Base-by-base conservation (phyloP, 371 early-diverging fungal species). In the Dinochytrium kinnereticum region DNA sequence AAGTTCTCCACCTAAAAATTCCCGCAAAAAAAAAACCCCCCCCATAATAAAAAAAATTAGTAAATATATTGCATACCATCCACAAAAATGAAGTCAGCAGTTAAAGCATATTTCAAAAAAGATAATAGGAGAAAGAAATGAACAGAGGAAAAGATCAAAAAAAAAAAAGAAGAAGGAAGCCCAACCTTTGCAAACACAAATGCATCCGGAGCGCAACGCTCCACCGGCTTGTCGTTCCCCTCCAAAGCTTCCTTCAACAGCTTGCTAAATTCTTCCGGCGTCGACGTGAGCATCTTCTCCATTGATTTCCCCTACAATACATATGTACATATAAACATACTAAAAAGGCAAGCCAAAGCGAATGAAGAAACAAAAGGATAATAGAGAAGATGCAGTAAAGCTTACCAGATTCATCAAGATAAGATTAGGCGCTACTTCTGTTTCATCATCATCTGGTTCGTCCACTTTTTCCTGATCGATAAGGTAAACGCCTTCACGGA, bases 381-480 rank as follows among this genome's bases (percentile, higher is more conserved):
- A 53, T n/a, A 26, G 55, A 26, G 26, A 26, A 53, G n/a, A 13
- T 13, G 21, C 10, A 21, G 49, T 26, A 57, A 17, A 28, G 65
- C 82, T 72, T 88, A 91, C 91, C 87, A 90, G 70, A 38, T 78
- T 72, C 73, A 88, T 86, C 72, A 74, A 39, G 44, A 77, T 69
- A 17, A 30, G 68, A 57, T 72, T 75, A 91, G 79, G 13, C 5
- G 55, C 2, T 93, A 84, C 0, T 88, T 90, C 55, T n/a, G n/a
- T n/a, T n/a, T n/a, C n/a, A 53, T 5, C 17, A 53, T 53, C 55
- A 31, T 91, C 90, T 38, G 88, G 82, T 17, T 82, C 80, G 59
- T 91, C 93, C 70, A 87, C 83, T 78, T 95, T 95, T 76, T 96
- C 95, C 1, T 88, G 87, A 73, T 97, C 96, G 7, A 97, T 86